Percentiles rank a stretch among this genome's conserved stretches.
Evolutionary conservation across 129 eudicot genomes (phyloP).

Genomic region (Tanacetum coccineum): DNA sequence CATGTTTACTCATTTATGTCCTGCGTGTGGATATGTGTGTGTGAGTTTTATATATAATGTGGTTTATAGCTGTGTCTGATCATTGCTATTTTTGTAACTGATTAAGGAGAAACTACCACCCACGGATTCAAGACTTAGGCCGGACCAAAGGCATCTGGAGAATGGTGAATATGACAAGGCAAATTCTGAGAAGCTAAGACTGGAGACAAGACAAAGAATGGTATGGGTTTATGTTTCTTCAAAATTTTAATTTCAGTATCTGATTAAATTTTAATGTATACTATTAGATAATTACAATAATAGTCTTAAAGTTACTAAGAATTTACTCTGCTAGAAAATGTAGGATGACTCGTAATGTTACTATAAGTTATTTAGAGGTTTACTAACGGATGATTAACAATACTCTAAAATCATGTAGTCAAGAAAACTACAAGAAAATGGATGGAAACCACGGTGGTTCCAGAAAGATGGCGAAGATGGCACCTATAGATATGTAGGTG

Average conservation of each 20-base stretch:
- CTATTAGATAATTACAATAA: no score
- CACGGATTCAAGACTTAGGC: constrained; percentile 60
- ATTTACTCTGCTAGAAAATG: no score
- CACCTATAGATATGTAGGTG: constrained; percentile 54
- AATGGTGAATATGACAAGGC: constrained; percentile 51
- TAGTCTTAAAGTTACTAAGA: no score
- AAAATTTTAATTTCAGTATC: not conserved
- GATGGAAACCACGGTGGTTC: constrained; percentile 87
- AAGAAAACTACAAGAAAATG: constrained; percentile 79
- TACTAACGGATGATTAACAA: constrained; percentile 12
- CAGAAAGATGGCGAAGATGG: constrained; percentile 57
- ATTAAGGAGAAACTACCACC: constrained; percentile 54
- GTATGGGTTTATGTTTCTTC: constrained; percentile 16
- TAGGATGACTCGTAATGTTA: not conserved
- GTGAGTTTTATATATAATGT: constrained; percentile 9
- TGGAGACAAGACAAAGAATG: constrained; percentile 45
- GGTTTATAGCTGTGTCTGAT: constrained; percentile 42
- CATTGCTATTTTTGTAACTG: constrained; percentile 38
- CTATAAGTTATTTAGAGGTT: not conserved
- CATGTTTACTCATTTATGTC: not conserved
- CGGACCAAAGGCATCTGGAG: constrained; percentile 51
- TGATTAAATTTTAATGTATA: not conserved
- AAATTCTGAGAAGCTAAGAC: constrained; percentile 47
- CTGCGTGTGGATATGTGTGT: not conserved
- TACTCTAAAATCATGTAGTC: constrained; percentile 43